Evolutionary conservation across 805 yeast species (phyloP).

Genomic region (Wickerhamiella azyma): DNA sequence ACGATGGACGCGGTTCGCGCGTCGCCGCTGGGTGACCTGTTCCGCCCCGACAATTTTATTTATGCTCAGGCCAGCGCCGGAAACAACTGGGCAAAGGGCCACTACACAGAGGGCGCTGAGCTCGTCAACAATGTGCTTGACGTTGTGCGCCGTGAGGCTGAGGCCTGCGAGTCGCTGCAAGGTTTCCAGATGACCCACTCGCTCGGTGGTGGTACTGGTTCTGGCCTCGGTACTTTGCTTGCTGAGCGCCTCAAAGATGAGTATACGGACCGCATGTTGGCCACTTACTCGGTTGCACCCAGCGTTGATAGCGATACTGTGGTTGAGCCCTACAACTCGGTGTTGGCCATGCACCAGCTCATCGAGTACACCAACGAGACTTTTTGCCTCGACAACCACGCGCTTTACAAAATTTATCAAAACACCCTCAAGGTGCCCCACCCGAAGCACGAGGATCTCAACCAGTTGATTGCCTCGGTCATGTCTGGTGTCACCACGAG

Average conservation of each 20-base stretch:
- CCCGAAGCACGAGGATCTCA: conserved; percentile 70
- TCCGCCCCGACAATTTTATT: conserved; percentile 85
- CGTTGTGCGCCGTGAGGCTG: conserved; percentile 87
- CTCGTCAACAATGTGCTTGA: conserved; percentile 84
- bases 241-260: conserved; percentile 82
- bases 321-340: conserved; percentile 90
- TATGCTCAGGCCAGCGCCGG: conserved; percentile 92
- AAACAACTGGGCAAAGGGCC: conserved; percentile 96
- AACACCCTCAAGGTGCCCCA: conserved; percentile 67
- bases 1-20: conserved; percentile 76
- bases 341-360: conserved; percentile 81
- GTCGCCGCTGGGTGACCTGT: conserved; percentile 65
- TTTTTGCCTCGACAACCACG: conserved; percentile 91
- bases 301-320: conserved; percentile 86
- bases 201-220: conserved; percentile 90
- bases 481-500: conserved; percentile 96
- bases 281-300: conserved; percentile 91
- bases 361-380: conserved; percentile 88
- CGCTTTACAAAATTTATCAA: conserved; percentile 79
- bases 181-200: conserved; percentile 88
- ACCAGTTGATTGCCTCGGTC: conserved; percentile 73
- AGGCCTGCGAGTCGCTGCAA: conserved; percentile 83
- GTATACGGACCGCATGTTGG: conserved; percentile 93
- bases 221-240: conserved; percentile 89
- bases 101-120: conserved; percentile 94